A percentile compares a stretch with the other conserved stretches of the same genome.
These are phyloP conservation scores for Xylariales sp. DNA, from an alignment of 2,329 filamentous ascomycete species.

Conservation along the genomic window DNA sequence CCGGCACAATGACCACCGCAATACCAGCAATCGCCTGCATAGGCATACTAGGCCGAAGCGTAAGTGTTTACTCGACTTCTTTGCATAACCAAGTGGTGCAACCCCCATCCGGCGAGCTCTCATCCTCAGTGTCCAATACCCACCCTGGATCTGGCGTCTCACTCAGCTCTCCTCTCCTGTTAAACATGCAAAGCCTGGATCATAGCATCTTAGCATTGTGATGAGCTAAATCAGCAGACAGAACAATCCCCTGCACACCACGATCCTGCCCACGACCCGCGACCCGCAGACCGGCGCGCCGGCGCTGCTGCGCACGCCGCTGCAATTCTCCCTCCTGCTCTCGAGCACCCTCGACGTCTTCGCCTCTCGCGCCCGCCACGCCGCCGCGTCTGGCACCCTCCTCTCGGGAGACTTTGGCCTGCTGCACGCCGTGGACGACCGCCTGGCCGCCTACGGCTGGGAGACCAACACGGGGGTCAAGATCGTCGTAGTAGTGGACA, in stretches of 20 bases:
- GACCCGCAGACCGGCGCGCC: conserved; percentile 37
- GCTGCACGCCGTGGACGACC: conserved; percentile 89
- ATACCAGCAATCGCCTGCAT: conserved; percentile 87
- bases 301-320: conserved; percentile 60
- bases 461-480: conserved; percentile 94
- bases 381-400: conserved; percentile 40
- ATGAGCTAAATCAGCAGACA: no score
- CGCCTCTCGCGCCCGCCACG: conserved; percentile 73
- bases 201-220: no score
- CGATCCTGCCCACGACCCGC: conserved; percentile 69
- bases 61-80: conserved; percentile 42
- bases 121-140: no score
- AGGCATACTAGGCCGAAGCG: conserved; percentile 89
- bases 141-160: no score
- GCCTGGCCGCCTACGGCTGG: conserved; percentile 90
- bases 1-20: conserved; percentile 47
- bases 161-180: no score
- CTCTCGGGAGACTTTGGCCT: conserved; percentile 84
- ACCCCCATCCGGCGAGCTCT: neutral
- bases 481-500: conserved; percentile 86
- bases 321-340: conserved; percentile 89
- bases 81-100: no score
- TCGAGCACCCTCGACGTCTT: conserved; percentile 93
- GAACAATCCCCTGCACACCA: conserved; percentile 95
- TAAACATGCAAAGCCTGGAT: no score